These are phyloP conservation scores for Fusarium sp. DNA, from an alignment of 2,329 filamentous ascomycete species.

Conservation along the genomic window DNA sequence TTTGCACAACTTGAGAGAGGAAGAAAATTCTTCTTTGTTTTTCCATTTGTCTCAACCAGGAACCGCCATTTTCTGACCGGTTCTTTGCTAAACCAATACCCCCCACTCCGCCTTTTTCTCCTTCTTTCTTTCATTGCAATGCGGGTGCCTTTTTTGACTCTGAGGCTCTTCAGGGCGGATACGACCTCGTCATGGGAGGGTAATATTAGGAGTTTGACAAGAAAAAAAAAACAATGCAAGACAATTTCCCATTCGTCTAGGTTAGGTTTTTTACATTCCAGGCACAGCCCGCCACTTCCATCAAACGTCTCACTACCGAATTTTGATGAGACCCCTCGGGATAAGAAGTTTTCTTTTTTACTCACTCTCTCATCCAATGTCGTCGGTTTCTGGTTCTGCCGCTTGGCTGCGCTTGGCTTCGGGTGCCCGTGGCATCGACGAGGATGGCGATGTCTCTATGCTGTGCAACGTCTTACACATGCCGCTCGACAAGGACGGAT, in stretches of 20 bases:
- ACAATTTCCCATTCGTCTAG: not conserved
- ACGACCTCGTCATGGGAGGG: slow-evolving; percentile 21
- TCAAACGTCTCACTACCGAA: slow-evolving; percentile 28
- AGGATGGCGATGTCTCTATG: slow-evolving; percentile 28
- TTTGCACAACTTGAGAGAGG: slow-evolving; percentile 23
- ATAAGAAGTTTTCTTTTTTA: not conserved
- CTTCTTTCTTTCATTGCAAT: not conserved
- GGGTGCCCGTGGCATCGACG: slow-evolving; percentile 30
- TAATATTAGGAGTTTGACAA: slow-evolving; percentile 13
- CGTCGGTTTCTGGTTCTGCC: not conserved
- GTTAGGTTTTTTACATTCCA: slow-evolving; percentile 27
- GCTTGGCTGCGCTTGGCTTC: slow-evolving; percentile 29
- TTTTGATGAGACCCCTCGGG: slow-evolving; percentile 1
- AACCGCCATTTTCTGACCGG: not conserved
- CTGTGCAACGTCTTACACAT: slow-evolving; percentile 32
- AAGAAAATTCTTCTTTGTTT: slow-evolving; percentile 1
- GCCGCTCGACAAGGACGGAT: slow-evolving; percentile 15
- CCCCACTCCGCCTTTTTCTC: not conserved
- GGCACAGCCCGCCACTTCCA: slow-evolving; percentile 23
- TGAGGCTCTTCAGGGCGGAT: slow-evolving; percentile 28
- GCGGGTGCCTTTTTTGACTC: not conserved
- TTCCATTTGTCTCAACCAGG: slow-evolving; percentile 7
- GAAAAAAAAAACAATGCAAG: slow-evolving; percentile 20
- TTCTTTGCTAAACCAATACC: not conserved
- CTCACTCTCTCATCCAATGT: not conserved